Percentiles rank a stretch among this genome's conserved stretches.
These are phyloP conservation scores for Vaccinium corymbosum DNA, from an alignment of 148 eudicot species.

Conservation along the genomic window DNA sequence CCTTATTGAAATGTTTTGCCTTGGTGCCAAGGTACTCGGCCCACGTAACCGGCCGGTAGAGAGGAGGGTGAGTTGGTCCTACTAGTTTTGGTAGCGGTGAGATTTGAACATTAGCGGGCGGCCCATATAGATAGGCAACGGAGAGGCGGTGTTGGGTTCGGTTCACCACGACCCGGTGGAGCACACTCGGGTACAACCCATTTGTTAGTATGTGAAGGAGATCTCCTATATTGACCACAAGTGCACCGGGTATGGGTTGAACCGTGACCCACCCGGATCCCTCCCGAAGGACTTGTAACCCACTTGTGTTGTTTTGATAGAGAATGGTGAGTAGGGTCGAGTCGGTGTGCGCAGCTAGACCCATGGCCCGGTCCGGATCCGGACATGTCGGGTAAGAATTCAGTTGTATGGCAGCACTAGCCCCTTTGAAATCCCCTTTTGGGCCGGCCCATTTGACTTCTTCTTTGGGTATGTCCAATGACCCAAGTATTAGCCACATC, in stretches of 20 bases:
- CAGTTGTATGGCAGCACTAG: conserved; percentile 65
- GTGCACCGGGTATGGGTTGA: conserved; percentile 57
- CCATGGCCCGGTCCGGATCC: conserved; percentile 93
- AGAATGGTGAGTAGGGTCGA: conserved; percentile 90
- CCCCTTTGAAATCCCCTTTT: conserved; percentile 21
- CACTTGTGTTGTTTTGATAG: conserved; percentile 65
- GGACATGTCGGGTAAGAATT: conserved; percentile 92
- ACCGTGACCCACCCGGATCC: conserved; percentile 69
- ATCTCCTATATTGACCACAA: conserved; percentile 77
- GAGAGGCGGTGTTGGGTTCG: conserved; percentile 60
- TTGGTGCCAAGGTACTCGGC: conserved; percentile 64
- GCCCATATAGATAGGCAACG: conserved; percentile 70
- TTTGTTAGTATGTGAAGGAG: conserved; percentile 83
- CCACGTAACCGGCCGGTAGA: conserved; percentile 78
- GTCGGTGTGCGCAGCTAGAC: conserved; percentile 86
- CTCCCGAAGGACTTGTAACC: conserved; percentile 63
- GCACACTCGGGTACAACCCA: conserved; percentile 65
- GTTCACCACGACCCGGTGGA: conserved; percentile 85
- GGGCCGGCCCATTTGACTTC: conserved; percentile 58
- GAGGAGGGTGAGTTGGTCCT: conserved; percentile 45
- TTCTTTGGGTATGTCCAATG: conserved; percentile 60
- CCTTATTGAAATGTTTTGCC: conserved; percentile 63
- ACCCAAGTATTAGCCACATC: conserved; percentile 67
- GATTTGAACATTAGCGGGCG: conserved; percentile 44
- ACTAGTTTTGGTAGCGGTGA: conserved; percentile 50